Percentiles rank a stretch among this genome's conserved stretches.
Conservation (phyloP, 306 rosid genomes). For the Inga laurina region DNA sequence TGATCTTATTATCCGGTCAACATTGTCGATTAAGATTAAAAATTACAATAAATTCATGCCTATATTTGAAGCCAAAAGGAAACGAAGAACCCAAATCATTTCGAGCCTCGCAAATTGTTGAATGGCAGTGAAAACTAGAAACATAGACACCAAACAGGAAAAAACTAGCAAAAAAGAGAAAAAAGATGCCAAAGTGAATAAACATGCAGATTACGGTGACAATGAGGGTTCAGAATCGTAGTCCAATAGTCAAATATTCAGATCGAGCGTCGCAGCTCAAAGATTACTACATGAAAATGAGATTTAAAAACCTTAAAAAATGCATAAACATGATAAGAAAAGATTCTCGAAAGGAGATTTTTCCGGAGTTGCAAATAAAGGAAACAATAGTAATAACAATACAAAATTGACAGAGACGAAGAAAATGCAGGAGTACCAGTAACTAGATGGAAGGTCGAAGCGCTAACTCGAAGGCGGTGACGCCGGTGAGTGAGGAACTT, state of each 20-base stretch:
- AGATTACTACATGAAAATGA: neutral
- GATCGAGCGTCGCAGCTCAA: neutral
- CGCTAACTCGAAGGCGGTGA: neutral
- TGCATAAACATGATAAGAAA: neutral
- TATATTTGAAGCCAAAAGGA: neutral
- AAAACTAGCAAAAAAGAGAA: neutral
- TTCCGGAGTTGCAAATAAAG: neutral
- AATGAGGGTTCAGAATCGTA: neutral
- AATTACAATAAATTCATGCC: neutral
- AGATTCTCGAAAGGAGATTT: neutral
- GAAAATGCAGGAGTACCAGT: neutral
- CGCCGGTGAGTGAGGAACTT: neutral
- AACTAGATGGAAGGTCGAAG: neutral
- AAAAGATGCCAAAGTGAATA: neutral
- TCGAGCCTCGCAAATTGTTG: neutral
- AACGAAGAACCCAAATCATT: neutral
- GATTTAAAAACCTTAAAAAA: conserved; percentile 40
- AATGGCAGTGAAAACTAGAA: neutral
- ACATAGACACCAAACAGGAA: neutral
- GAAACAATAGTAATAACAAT: neutral
- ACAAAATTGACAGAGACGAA: neutral
- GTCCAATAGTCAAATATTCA: neutral
- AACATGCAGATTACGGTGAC: neutral
- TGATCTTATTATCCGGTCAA: neutral
- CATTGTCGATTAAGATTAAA: neutral